phyloP scores from a whole-genome alignment of 148 eudicot genomes.

The Tetragonia tetragonoides region DNA sequence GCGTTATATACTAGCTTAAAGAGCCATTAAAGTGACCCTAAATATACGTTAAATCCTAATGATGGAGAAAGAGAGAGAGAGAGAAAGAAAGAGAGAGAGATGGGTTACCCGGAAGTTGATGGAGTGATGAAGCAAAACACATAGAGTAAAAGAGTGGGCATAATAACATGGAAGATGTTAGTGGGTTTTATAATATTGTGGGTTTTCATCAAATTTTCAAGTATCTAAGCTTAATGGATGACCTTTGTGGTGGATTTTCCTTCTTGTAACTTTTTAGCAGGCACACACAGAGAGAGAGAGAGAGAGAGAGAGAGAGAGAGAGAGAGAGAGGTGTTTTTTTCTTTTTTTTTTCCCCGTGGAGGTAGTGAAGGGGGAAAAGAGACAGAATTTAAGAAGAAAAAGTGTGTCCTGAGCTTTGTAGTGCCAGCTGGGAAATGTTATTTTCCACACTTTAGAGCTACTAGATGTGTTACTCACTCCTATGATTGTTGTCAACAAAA shows the following conservation, averaged over 20 bases:
- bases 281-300: not conserved
- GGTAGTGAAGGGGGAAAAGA: not conserved
- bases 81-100: not conserved
- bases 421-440: not conserved
- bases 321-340: conserved; percentile 3
- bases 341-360: not conserved
- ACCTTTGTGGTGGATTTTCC: not conserved
- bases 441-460: not conserved
- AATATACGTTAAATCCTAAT: conserved; percentile 12
- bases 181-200: not conserved
- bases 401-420: not conserved
- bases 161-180: conserved; percentile 4
- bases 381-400: not conserved
- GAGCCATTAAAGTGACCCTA: conserved; percentile 8
- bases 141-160: not conserved
- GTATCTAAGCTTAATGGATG: conserved; percentile 15
- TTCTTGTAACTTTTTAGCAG: conserved; percentile 14
- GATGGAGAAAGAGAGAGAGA: conserved; percentile 16
- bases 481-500: too few species aligned
- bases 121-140: conserved; percentile 7
- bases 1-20: conserved; percentile 7
- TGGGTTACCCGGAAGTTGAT: conserved; percentile 6
- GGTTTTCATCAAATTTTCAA: not conserved
- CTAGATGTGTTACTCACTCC: too few species aligned
- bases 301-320: too few species aligned